Evolutionary conservation across 1,284 basidiomycete genomes (phyloP).

Genomic region (Athelia psychrophila): DNA sequence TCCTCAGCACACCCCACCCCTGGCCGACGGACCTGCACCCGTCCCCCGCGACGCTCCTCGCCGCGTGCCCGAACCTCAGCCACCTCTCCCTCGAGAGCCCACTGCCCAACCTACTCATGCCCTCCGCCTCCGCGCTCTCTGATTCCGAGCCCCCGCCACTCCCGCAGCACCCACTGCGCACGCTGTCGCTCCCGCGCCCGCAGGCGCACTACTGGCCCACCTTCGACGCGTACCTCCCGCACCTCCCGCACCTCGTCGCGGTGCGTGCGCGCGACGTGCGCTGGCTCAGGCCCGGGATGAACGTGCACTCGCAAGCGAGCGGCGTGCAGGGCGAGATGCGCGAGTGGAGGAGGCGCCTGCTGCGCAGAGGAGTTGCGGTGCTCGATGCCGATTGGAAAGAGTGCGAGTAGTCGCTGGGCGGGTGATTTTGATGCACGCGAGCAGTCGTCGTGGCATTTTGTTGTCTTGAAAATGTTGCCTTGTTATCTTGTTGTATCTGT

Average conservation of each 20-base stretch:
- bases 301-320: conserved; percentile 56
- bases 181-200: conserved; percentile 72
- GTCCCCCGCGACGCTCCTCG: conserved; percentile 52
- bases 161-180: conserved; percentile 49
- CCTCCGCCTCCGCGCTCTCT: conserved; percentile 9
- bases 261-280: conserved; percentile 66
- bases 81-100: conserved; percentile 71
- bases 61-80: conserved; percentile 52
- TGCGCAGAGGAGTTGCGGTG: conserved; percentile 51
- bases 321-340: conserved; percentile 78
- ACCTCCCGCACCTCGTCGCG: conserved; percentile 50
- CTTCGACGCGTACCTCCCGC: conserved; percentile 53
- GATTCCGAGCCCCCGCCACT: too few species aligned
- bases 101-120: conserved; percentile 43
- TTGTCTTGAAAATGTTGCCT: neutral
- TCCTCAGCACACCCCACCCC: conserved; percentile 65
- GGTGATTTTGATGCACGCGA: too few species aligned
- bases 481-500: neutral
- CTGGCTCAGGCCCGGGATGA: conserved; percentile 69
- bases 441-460: too few species aligned
- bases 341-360: conserved; percentile 62
- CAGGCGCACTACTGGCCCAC: conserved; percentile 50
- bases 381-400: conserved; percentile 69
- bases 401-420: too few species aligned
- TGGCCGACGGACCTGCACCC: conserved; percentile 68